These are phyloP conservation scores for Fagus sylvatica DNA, from an alignment of 306 rosid species.

Conservation along the genomic window DNA sequence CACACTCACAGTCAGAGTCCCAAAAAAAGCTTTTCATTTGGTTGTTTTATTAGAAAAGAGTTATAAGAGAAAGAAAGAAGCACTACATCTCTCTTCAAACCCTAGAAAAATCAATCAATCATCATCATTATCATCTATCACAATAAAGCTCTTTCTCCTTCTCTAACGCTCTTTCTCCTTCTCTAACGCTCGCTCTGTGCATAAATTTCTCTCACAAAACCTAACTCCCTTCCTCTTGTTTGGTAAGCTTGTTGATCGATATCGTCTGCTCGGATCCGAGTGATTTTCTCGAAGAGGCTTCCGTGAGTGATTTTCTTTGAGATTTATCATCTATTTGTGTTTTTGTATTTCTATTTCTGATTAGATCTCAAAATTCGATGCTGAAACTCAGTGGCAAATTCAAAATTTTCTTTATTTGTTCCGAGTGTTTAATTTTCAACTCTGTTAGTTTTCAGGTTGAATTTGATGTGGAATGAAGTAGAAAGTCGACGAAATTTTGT, in stretches of 20 bases:
- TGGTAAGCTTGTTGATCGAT: constrained; percentile 26
- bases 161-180: constrained; percentile 14
- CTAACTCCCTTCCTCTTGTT: not conserved
- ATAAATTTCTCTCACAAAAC: not conserved
- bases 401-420: not conserved
- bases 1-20: constrained; percentile 16
- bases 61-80: too few species aligned
- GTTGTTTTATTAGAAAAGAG: constrained; percentile 16
- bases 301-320: constrained; percentile 34
- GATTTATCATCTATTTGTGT: constrained; percentile 10
- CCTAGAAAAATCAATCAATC: not conserved
- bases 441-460: not conserved
- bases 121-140: not conserved
- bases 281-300: constrained; percentile 16
- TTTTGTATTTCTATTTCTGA: constrained; percentile 2
- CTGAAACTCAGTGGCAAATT: constrained; percentile 5
- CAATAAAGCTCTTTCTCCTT: constrained; percentile 4
- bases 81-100: not conserved
- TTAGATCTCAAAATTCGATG: constrained; percentile 9
- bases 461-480: constrained; percentile 19
- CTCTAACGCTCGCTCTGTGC: constrained; percentile 8
- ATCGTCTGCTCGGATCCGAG: constrained; percentile 20
- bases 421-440: constrained; percentile 14
- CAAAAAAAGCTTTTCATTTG: constrained; percentile 22
- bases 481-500: not conserved